Evolutionary conservation across 441 rosid genomes (phyloP).

Genomic region (Kokia cookei): DNA sequence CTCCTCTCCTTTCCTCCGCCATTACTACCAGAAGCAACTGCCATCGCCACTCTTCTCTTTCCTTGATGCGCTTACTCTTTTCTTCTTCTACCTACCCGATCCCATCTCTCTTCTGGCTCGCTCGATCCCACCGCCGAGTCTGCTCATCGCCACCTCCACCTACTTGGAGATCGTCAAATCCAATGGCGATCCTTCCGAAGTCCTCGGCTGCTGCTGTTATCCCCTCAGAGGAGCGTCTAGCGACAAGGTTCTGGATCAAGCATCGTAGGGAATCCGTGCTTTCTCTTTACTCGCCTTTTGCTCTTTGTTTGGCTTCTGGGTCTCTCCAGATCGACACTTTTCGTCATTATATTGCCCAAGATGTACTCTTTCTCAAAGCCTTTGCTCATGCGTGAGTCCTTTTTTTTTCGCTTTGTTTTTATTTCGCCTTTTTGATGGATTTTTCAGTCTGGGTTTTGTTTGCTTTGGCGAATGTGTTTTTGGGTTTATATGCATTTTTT

Average conservation of each 20-base stretch:
- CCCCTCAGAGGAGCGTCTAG: conserved; percentile 48
- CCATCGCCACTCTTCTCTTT: not conserved
- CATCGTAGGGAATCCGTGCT: conserved; percentile 49
- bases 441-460: not conserved
- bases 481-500: not conserved
- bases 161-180: conserved; percentile 15
- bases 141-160: not conserved
- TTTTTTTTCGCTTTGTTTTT: not conserved
- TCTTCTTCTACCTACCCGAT: conserved; percentile 27
- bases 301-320: conserved; percentile 80
- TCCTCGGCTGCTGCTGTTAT: not conserved
- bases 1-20: not conserved
- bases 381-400: conserved; percentile 76
- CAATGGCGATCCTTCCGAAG: conserved; percentile 29
- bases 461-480: not conserved
- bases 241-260: conserved; percentile 72
- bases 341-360: conserved; percentile 80
- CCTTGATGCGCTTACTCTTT: conserved; percentile 30
- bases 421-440: not conserved
- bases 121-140: conserved; percentile 10
- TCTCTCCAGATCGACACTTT: conserved; percentile 65
- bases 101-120: conserved; percentile 21
- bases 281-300: conserved; percentile 60
- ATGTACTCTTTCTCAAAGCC: conserved; percentile 76
- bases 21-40: conserved; percentile 4